These are phyloP conservation scores for Nakaseomyces bracarensis DNA, from an alignment of 1,139 yeast species.

Conservation along the genomic window DNA sequence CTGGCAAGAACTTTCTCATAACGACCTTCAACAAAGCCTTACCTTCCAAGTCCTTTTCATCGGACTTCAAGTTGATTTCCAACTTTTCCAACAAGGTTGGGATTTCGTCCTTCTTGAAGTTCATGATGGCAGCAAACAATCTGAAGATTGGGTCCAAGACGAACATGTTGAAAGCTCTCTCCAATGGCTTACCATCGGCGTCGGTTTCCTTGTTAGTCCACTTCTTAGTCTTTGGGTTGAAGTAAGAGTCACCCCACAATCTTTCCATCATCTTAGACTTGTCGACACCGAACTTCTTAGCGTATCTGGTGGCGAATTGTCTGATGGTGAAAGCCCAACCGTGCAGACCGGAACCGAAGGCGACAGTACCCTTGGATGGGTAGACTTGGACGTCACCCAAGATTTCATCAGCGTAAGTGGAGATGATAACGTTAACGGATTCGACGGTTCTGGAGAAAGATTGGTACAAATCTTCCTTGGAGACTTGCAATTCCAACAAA, in stretches of 20 bases:
- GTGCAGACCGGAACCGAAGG: slow-evolving; percentile 99
- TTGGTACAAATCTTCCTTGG: slow-evolving; percentile 98
- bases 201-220: slow-evolving; percentile 97
- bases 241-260: slow-evolving; percentile 99
- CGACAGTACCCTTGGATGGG: slow-evolving; percentile 99
- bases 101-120: slow-evolving; percentile 95
- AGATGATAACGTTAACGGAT: slow-evolving; percentile 96
- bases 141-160: slow-evolving; percentile 98
- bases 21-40: slow-evolving; percentile 97
- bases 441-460: slow-evolving; percentile 98
- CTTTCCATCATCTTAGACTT: slow-evolving; percentile 96
- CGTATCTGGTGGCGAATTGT: slow-evolving; percentile 96
- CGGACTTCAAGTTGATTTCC: slow-evolving; percentile 83
- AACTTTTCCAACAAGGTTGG: slow-evolving; percentile 84
- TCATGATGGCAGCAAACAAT: slow-evolving; percentile 90
- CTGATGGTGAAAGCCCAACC: slow-evolving; percentile 99
- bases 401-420: slow-evolving; percentile 86
- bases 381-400: slow-evolving; percentile 96
- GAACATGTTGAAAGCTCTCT: slow-evolving; percentile 99
- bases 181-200: slow-evolving; percentile 90
- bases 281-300: slow-evolving; percentile 99
- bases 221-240: slow-evolving; percentile 99
- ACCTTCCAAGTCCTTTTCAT: slow-evolving; percentile 96
- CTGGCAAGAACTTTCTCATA: slow-evolving; percentile 99
- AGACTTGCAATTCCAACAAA: slow-evolving; percentile 94